Percentiles rank a stretch among this genome's conserved stretches.
Evolutionary conservation across 371 early-diverging fungal genomes (phyloP).

Genomic region (Saksenaea oblongispora): DNA sequence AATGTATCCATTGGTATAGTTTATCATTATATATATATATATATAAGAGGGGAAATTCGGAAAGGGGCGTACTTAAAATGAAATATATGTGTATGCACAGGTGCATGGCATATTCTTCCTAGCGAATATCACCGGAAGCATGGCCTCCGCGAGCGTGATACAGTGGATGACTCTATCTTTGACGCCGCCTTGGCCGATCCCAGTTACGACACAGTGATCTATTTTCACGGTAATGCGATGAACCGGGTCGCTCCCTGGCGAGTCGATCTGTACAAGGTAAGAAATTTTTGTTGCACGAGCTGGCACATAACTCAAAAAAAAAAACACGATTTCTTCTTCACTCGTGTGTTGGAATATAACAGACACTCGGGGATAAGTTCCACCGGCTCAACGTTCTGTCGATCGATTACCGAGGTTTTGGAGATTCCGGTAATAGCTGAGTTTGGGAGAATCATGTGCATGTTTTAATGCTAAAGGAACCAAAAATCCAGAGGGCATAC

Average conservation of each 20-base stretch:
- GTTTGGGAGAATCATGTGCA: background rate
- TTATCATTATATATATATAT: too few relatives aligned
- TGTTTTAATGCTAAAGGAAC: background rate
- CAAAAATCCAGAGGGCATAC: constrained; percentile 31
- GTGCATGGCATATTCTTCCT: constrained; percentile 52
- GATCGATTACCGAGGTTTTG: constrained; percentile 52
- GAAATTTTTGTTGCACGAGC: background rate
- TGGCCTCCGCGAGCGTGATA: constrained; percentile 18
- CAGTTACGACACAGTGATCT: constrained; percentile 36
- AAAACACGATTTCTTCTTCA: background rate
- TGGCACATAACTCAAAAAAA: background rate
- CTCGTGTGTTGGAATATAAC: background rate
- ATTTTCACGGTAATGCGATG: constrained; percentile 53
- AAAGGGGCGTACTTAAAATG: too few relatives aligned
- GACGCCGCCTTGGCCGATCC: constrained; percentile 31
- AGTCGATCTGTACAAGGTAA: constrained; percentile 44
- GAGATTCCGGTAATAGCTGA: constrained; percentile 37
- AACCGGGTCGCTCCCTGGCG: constrained; percentile 49
- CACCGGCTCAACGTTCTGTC: constrained; percentile 35
- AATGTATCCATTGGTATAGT: constrained; percentile 40
- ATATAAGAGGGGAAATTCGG: too few relatives aligned
- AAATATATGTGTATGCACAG: constrained; percentile 2
- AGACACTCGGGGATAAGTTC: constrained; percentile 28
- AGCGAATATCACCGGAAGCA: constrained; percentile 27
- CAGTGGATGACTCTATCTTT: constrained; percentile 14